Conservation (phyloP, 176 grass and related monocot genomes). For the Neostapfia colusana region DNA sequence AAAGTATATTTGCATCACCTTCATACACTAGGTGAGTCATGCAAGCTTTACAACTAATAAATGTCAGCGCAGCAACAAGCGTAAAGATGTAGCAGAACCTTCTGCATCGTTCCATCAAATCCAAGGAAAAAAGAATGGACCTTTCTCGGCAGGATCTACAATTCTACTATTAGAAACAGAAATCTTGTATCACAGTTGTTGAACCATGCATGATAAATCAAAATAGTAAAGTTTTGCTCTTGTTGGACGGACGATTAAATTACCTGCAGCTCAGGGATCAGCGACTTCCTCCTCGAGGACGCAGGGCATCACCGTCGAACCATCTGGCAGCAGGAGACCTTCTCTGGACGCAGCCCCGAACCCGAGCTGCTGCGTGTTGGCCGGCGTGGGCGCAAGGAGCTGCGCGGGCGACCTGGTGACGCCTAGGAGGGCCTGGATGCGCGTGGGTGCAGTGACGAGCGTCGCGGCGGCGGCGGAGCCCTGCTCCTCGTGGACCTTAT, state of each 20-base stretch:
- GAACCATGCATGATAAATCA: too few species aligned
- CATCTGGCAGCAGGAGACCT: constrained; percentile 1
- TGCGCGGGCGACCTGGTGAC: constrained; percentile 52
- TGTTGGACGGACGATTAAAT: too few species aligned
- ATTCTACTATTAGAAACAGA: neutral
- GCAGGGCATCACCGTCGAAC: constrained; percentile 3
- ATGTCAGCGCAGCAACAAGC: neutral
- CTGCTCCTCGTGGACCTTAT: neutral
- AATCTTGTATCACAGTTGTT: neutral
- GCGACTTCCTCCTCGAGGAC: constrained; percentile 42
- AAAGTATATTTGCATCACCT: too few species aligned
- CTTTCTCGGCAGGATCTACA: neutral
- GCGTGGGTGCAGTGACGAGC: too few species aligned
- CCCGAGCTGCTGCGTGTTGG: constrained; percentile 64
- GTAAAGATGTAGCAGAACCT: neutral
- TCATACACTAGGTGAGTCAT: neutral
- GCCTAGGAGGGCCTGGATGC: constrained; percentile 52
- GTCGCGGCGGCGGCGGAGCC: constrained; percentile 27
- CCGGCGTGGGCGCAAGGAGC: constrained; percentile 72
- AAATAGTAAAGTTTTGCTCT: too few species aligned
- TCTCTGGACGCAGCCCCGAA: neutral
- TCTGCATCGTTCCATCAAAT: neutral
- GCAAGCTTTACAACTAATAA: neutral
- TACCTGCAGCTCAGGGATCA: constrained; percentile 56
- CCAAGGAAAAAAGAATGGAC: neutral